phyloP scores from a whole-genome alignment of 495 filamentous ascomycete species.

The Hypoxylon trugodes region DNA sequence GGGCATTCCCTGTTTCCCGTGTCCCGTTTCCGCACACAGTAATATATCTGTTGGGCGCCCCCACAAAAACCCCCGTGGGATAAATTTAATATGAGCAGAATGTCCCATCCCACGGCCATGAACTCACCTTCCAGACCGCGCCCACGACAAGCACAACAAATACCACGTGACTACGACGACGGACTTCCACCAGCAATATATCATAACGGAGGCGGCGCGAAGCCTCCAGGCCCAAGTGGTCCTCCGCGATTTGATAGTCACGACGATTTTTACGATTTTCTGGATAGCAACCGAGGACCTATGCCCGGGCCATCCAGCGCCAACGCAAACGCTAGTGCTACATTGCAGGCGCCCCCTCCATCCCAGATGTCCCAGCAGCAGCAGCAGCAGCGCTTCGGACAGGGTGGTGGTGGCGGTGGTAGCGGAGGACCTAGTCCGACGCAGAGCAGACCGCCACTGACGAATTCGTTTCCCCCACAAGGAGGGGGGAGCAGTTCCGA shows the following conservation, averaged over 20 bases:
- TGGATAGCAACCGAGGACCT: slow-evolving; percentile 42
- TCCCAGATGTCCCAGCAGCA: slow-evolving; percentile 32
- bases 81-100: slow-evolving; percentile 22
- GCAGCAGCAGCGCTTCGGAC: slow-evolving; percentile 37
- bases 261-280: slow-evolving; percentile 46
- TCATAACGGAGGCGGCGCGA: slow-evolving; percentile 28
- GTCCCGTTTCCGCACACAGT: slow-evolving; percentile 9
- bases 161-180: slow-evolving; percentile 41
- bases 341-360: too few species aligned
- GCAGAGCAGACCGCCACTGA: slow-evolving; percentile 38
- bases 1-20: too few species aligned
- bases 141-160: slow-evolving; percentile 37
- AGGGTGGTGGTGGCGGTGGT: slow-evolving; percentile 11
- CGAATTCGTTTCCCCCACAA: slow-evolving; percentile 35
- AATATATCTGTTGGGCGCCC: too few species aligned
- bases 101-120: slow-evolving; percentile 18
- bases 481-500: slow-evolving; percentile 22
- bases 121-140: slow-evolving; percentile 37
- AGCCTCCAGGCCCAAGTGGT: slow-evolving; percentile 3
- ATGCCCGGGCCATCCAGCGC: slow-evolving; percentile 5
- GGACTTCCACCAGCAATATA: slow-evolving; percentile 17
- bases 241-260: slow-evolving; percentile 39
- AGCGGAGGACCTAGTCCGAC: slow-evolving; percentile 20
- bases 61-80: too few species aligned
- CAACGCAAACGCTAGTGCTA: slow-evolving; percentile 17